Evolutionary conservation across 129 eudicot genomes (phyloP).

Genomic region (Helichrysum umbraculigerum): DNA sequence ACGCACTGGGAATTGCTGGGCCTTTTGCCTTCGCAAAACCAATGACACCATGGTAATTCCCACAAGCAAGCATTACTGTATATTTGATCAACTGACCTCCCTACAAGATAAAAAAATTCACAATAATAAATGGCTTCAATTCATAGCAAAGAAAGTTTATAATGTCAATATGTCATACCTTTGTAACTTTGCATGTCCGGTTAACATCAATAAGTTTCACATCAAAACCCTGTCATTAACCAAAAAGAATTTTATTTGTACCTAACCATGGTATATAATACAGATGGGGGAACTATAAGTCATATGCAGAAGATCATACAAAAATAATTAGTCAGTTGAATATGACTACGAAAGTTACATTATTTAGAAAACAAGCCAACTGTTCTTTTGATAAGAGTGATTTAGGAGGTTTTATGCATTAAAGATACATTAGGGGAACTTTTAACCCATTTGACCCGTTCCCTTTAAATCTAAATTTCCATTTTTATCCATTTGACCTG

Average conservation of each 20-base stretch:
- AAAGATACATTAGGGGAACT: too few relatives aligned
- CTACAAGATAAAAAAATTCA: constrained; percentile 36
- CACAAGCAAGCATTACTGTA: constrained; percentile 86
- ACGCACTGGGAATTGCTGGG: constrained; percentile 65
- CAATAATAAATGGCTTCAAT: constrained; percentile 13
- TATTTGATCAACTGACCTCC: constrained; percentile 85
- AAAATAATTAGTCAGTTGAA: too few relatives aligned
- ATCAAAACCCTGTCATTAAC: constrained; percentile 80
- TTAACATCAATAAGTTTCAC: constrained; percentile 72
- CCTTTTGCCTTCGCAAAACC: constrained; percentile 98
- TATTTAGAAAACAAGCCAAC: too few relatives aligned
- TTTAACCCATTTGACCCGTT: too few relatives aligned
- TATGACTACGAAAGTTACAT: too few relatives aligned
- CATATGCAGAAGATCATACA: neutral
- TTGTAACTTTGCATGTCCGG: constrained; percentile 86
- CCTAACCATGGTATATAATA: neutral
- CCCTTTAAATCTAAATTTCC: too few relatives aligned
- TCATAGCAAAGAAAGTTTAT: neutral
- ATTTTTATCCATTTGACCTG: too few relatives aligned
- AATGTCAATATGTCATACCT: constrained; percentile 44
- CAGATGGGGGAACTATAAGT: neutral
- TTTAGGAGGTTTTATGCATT: too few relatives aligned
- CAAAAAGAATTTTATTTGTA: constrained; percentile 3
- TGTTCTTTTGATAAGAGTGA: too few relatives aligned
- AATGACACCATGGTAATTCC: constrained; percentile 85